Evolutionary conservation across 75 land plant genomes (phyloP).

Genomic region (Sequoia sempervirens): DNA sequence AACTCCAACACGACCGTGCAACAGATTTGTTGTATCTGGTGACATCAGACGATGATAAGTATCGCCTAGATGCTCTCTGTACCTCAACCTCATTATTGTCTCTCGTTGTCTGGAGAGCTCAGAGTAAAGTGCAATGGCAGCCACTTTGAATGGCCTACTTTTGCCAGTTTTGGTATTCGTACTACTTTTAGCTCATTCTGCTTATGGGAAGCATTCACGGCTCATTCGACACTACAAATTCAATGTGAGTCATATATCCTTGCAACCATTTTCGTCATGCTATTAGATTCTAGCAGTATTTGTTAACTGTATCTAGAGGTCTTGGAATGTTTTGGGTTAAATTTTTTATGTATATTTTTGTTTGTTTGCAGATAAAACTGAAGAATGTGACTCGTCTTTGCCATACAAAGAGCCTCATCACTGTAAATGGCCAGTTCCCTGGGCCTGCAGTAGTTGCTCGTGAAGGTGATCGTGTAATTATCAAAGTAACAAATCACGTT

Average conservation of each 20-base stretch:
- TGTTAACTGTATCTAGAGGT: too few species aligned
- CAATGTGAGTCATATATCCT: background rate
- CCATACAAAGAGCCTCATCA: conserved; percentile 43
- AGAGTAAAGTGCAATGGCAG: background rate
- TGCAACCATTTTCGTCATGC: background rate
- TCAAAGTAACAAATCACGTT: conserved; percentile 47
- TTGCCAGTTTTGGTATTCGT: background rate
- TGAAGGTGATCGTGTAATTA: conserved; percentile 53
- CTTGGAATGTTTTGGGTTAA: background rate
- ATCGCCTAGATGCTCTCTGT: background rate
- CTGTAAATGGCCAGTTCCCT: conserved; percentile 61
- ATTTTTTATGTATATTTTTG: background rate
- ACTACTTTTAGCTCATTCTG: background rate
- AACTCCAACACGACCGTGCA: too few species aligned
- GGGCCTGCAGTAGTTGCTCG: conserved; percentile 56
- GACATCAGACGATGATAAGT: too few species aligned
- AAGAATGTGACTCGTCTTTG: conserved; percentile 52
- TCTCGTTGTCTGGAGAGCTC: background rate
- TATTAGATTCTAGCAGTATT: background rate
- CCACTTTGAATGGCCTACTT: background rate
- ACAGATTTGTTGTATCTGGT: too few species aligned
- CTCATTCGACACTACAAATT: background rate
- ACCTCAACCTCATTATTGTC: background rate
- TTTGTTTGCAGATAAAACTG: conserved; percentile 34
- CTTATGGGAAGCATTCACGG: background rate